A percentile compares a stretch with the other conserved stretches of the same genome.
Evolutionary conservation across 805 yeast genomes (phyloP).

Genomic region (Metschnikowia aberdeeniae): DNA sequence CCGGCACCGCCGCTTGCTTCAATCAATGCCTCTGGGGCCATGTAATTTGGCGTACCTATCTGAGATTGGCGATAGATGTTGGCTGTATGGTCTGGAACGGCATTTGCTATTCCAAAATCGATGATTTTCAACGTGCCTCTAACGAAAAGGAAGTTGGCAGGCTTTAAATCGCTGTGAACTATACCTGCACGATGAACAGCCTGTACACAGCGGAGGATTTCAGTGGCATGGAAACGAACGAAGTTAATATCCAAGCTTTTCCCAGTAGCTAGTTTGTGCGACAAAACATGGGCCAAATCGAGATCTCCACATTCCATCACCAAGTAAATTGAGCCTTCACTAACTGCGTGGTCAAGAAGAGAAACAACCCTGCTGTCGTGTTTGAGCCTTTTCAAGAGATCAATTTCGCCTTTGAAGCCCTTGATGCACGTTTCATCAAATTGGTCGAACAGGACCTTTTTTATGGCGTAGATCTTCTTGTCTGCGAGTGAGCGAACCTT

Average conservation of each 20-base stretch:
- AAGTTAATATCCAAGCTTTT: slow-evolving; percentile 59
- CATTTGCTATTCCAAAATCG: slow-evolving; percentile 95
- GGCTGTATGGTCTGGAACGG: slow-evolving; percentile 87
- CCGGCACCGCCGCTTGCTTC: slow-evolving; percentile 30
- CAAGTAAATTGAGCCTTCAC: slow-evolving; percentile 57
- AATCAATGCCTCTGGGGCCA: slow-evolving; percentile 94
- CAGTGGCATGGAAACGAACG: slow-evolving; percentile 74
- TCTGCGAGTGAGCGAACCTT: slow-evolving; percentile 55
- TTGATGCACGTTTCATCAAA: slow-evolving; percentile 68
- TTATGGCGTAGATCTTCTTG: slow-evolving; percentile 69
- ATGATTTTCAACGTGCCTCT: slow-evolving; percentile 81
- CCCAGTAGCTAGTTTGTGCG: slow-evolving; percentile 46
- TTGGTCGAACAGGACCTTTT: slow-evolving; percentile 75
- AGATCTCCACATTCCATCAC: slow-evolving; percentile 96
- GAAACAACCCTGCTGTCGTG: slow-evolving; percentile 69
- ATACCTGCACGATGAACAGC: slow-evolving; percentile 87
- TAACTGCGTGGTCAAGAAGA: slow-evolving; percentile 68
- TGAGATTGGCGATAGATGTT: slow-evolving; percentile 87
- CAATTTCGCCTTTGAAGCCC: slow-evolving; percentile 90
- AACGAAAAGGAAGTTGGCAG: slow-evolving; percentile 69
- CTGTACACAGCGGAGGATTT: slow-evolving; percentile 73
- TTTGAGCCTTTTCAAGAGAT: slow-evolving; percentile 56
- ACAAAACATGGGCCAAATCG: slow-evolving; percentile 78
- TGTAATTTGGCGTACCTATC: slow-evolving; percentile 93
- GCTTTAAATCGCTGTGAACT: slow-evolving; percentile 76